These are phyloP conservation scores for Scutellaria minor DNA, from an alignment of 257 asterid species.

Conservation along the genomic window DNA sequence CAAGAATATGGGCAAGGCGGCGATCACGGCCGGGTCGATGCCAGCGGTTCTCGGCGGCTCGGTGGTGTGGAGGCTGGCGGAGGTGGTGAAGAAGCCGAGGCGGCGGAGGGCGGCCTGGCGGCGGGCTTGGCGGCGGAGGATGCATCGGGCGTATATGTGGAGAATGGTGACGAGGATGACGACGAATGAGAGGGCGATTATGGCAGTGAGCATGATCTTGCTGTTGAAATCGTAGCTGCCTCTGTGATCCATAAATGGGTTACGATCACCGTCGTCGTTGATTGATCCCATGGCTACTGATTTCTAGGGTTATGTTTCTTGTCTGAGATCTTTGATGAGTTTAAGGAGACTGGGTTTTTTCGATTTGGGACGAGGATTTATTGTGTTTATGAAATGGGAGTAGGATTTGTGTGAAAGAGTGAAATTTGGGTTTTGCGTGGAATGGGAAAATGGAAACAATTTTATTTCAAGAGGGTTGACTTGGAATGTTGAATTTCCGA, in stretches of 20 bases:
- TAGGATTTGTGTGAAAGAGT: slow-evolving; percentile 11
- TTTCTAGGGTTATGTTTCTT: neutral
- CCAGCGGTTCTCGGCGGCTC: slow-evolving; percentile 56
- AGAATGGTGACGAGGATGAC: slow-evolving; percentile 61
- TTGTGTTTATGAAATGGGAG: neutral
- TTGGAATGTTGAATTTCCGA: slow-evolving; percentile 47
- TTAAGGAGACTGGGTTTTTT: neutral
- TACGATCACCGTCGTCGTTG: slow-evolving; percentile 35
- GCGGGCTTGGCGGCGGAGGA: slow-evolving; percentile 74
- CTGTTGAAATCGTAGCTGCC: slow-evolving; percentile 46
- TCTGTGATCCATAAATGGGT: neutral
- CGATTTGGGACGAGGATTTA: neutral
- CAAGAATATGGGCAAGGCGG: slow-evolving; percentile 53
- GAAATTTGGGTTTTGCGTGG: neutral
- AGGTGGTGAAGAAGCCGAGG: slow-evolving; percentile 40
- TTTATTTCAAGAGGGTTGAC: slow-evolving; percentile 44
- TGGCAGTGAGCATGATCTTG: slow-evolving; percentile 77
- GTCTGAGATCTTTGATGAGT: neutral
- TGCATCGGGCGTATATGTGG: slow-evolving; percentile 69
- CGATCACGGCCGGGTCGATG: slow-evolving; percentile 59
- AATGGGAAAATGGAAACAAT: neutral
- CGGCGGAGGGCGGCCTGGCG: slow-evolving; percentile 51
- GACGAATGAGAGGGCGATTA: slow-evolving; percentile 64
- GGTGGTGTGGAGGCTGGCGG: slow-evolving; percentile 33
- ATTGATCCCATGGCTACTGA: slow-evolving; percentile 42